A percentile compares a stretch with the other conserved stretches of the same genome.
Evolutionary conservation across 1,284 basidiomycete species (phyloP).

Genomic region (Puccinia polysora): DNA sequence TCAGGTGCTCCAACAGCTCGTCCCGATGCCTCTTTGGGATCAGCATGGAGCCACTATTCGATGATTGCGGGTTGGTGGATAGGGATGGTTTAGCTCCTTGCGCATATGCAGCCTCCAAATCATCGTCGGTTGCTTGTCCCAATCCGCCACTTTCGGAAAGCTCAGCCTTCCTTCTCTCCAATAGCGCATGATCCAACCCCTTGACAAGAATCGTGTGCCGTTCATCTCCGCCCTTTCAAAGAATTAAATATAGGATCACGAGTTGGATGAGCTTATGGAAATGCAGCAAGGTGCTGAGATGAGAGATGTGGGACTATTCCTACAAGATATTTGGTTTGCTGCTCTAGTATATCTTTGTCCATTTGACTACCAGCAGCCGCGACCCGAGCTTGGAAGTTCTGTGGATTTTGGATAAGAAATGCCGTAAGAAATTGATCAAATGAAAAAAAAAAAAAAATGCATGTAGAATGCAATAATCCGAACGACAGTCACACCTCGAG

Average conservation of each 20-base stretch:
- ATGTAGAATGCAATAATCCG: neutral
- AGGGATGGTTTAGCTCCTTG: slow-evolving; percentile 17
- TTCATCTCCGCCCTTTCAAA: slow-evolving; percentile 41
- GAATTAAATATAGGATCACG: slow-evolving; percentile 16
- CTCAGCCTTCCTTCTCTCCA: slow-evolving; percentile 43
- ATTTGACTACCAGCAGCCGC: slow-evolving; percentile 38
- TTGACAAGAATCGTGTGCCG: slow-evolving; percentile 43
- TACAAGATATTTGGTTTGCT: slow-evolving; percentile 44
- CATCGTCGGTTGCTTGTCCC: slow-evolving; percentile 38
- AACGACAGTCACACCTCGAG: slow-evolving; percentile 31
- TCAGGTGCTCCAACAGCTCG: slow-evolving; percentile 36
- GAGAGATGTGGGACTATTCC: neutral
- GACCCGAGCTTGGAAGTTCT: slow-evolving; percentile 44
- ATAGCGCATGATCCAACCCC: slow-evolving; percentile 40
- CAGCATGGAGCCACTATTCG: neutral
- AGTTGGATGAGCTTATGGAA: neutral
- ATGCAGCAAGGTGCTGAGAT: neutral
- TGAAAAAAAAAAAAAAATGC: neutral
- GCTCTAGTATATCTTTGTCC: slow-evolving; percentile 39
- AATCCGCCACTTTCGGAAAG: slow-evolving; percentile 26
- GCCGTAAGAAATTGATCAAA: neutral
- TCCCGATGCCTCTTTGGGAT: slow-evolving; percentile 27
- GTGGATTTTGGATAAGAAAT: neutral
- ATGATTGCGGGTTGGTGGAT: neutral
- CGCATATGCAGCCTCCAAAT: slow-evolving; percentile 30